phyloP scores from a whole-genome alignment of 2,329 filamentous ascomycete species.

The Scytalidium sp. region DNA sequence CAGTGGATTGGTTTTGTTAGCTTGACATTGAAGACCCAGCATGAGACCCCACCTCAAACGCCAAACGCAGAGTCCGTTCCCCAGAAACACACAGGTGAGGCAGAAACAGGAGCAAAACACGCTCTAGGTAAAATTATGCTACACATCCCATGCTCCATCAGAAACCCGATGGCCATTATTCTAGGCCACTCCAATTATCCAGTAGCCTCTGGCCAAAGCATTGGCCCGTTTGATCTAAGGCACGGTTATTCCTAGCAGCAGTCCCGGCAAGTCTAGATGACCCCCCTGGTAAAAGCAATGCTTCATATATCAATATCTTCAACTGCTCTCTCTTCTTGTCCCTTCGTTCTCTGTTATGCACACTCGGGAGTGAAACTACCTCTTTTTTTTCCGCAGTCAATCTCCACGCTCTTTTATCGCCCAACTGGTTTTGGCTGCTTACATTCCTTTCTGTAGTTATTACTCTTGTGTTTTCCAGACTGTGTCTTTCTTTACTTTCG shows the following conservation, averaged over 20 bases:
- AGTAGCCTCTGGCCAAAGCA: background rate
- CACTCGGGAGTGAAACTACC: constrained; percentile 30
- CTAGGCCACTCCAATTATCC: constrained; percentile 12
- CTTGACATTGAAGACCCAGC: background rate
- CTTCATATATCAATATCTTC: constrained; percentile 26
- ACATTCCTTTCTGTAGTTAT: constrained; percentile 43
- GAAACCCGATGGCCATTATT: constrained; percentile 28
- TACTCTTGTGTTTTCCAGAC: constrained; percentile 15
- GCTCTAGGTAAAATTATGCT: constrained; percentile 24
- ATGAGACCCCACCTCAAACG: constrained; percentile 15
- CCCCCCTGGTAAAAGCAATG: constrained; percentile 16
- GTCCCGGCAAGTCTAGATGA: constrained; percentile 22
- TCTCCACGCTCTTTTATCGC: constrained; percentile 41
- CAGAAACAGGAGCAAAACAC: constrained; percentile 25
- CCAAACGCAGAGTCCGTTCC: constrained; percentile 18
- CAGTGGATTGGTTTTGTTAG: background rate
- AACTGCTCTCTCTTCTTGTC: constrained; percentile 11
- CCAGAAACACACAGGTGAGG: constrained; percentile 27
- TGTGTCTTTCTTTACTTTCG: background rate
- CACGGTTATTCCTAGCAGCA: constrained; percentile 20
- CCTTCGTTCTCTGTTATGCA: constrained; percentile 23
- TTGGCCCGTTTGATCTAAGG: constrained; percentile 2
- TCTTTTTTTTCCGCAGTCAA: constrained; percentile 29
- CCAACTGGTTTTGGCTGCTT: constrained; percentile 54
- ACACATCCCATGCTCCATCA: constrained; percentile 30